These are phyloP conservation scores for Ambrosiella xylebori DNA, from an alignment of 2,329 filamentous ascomycete species.

Conservation along the genomic window DNA sequence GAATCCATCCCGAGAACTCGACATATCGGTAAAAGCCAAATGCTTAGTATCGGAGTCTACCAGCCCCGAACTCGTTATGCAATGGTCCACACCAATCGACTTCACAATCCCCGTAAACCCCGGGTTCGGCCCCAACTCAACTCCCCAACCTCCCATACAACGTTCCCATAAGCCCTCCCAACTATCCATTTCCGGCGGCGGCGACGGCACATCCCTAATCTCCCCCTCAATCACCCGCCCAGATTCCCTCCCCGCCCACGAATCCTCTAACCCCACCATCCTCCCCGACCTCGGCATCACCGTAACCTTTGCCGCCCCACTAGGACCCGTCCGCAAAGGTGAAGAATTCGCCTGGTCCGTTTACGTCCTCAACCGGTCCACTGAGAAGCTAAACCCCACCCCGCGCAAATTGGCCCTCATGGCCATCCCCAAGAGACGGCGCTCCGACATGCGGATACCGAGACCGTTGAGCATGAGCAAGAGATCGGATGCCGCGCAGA, in stretches of 20 bases:
- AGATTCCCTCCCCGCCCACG: conserved; percentile 35
- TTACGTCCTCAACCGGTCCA: conserved; percentile 57
- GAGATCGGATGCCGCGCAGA: conserved; percentile 22
- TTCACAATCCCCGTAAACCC: conserved; percentile 50
- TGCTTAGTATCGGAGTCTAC: conserved; percentile 38
- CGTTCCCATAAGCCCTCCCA: conserved; percentile 45
- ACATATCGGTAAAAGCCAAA: conserved; percentile 44
- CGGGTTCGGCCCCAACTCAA: conserved; percentile 36
- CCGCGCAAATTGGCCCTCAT: conserved; percentile 53
- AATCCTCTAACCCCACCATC: conserved; percentile 36
- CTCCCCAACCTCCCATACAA: conserved; percentile 37
- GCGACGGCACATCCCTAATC: conserved; percentile 33
- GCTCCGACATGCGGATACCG: conserved; percentile 35
- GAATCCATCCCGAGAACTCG: conserved; percentile 33
- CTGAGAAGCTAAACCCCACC: conserved; percentile 24
- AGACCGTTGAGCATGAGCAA: conserved; percentile 35
- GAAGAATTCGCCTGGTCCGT: conserved; percentile 56
- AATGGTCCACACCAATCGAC: conserved; percentile 52
- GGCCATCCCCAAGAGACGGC: conserved; percentile 46
- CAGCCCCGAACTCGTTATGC: conserved; percentile 43
- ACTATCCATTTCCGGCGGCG: conserved; percentile 40
- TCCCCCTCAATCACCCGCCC: conserved; percentile 41
- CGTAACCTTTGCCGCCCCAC: conserved; percentile 53
- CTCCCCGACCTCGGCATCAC: conserved; percentile 50
- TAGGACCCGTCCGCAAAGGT: conserved; percentile 38